These are phyloP conservation scores for Acrodontium crateriforme DNA, from an alignment of 2,329 filamentous ascomycete genomes.

Conservation along the genomic window DNA sequence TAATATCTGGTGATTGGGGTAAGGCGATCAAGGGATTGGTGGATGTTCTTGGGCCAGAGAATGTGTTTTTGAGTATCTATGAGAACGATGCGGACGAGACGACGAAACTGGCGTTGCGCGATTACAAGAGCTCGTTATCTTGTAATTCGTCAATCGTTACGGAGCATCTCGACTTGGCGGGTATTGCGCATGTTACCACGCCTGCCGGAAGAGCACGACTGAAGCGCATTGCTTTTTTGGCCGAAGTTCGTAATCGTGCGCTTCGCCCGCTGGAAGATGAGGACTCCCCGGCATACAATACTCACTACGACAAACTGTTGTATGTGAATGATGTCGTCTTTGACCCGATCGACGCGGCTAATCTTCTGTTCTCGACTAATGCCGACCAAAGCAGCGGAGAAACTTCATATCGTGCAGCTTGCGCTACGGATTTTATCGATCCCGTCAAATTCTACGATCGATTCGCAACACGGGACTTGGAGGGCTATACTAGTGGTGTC, in stretches of 20 bases:
- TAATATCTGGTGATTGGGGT: slow-evolving; percentile 53
- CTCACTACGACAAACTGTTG: slow-evolving; percentile 41
- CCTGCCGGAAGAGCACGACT: slow-evolving; percentile 49
- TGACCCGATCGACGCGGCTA: slow-evolving; percentile 43
- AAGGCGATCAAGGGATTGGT: slow-evolving; percentile 46
- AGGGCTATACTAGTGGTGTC: slow-evolving; percentile 49
- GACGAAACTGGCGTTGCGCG: slow-evolving; percentile 40
- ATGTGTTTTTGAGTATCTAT: slow-evolving; percentile 60
- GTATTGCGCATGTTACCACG: slow-evolving; percentile 45
- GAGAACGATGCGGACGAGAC: slow-evolving; percentile 52
- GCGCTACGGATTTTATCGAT: slow-evolving; percentile 55
- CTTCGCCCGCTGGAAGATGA: slow-evolving; percentile 45
- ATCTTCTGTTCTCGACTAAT: slow-evolving; percentile 52
- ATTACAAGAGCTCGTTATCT: slow-evolving; percentile 37
- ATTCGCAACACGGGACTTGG: slow-evolving; percentile 54
- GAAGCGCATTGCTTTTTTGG: slow-evolving; percentile 61
- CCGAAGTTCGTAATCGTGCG: slow-evolving; percentile 58
- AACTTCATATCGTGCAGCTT: slow-evolving; percentile 50
- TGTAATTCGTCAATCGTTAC: slow-evolving; percentile 40
- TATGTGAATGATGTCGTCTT: slow-evolving; percentile 57
- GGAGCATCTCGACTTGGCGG: slow-evolving; percentile 43
- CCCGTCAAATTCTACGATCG: slow-evolving; percentile 60
- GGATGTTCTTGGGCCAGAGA: slow-evolving; percentile 50
- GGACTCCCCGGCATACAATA: slow-evolving; percentile 28
- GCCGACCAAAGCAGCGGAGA: slow-evolving; percentile 34